Conservation (phyloP, 768 basidiomycete species). For the Mycena filopes region DNA sequence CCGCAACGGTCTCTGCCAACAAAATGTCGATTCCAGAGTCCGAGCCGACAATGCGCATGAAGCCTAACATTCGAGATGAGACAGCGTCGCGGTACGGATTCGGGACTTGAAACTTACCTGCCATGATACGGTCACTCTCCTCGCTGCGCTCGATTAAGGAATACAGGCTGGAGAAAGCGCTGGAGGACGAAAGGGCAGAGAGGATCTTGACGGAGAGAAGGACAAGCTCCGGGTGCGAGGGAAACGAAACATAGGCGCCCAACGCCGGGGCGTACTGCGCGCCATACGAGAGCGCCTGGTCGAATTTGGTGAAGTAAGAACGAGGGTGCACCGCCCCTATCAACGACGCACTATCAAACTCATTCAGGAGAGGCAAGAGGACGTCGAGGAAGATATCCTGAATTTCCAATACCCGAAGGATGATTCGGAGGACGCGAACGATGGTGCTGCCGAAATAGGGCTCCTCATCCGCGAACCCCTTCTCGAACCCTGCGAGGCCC, state of each 20-base stretch:
- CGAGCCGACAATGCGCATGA: conserved; percentile 69
- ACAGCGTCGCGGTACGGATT: background rate
- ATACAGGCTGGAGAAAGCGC: conserved; percentile 77
- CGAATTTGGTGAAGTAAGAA: conserved; percentile 78
- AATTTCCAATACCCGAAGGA: conserved; percentile 82
- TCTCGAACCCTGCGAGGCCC: conserved; percentile 81
- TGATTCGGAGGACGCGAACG: conserved; percentile 82
- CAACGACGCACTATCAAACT: conserved; percentile 66
- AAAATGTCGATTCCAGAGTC: conserved; percentile 73
- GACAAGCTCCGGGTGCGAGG: conserved; percentile 76
- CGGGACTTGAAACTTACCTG: conserved; percentile 31
- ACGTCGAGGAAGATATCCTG: conserved; percentile 93
- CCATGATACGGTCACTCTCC: conserved; percentile 87
- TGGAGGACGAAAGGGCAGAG: conserved; percentile 69
- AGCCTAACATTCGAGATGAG: conserved; percentile 55
- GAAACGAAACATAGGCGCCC: conserved; percentile 81
- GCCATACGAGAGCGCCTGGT: conserved; percentile 77
- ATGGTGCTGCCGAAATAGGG: conserved; percentile 80
- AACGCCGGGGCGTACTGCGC: conserved; percentile 82
- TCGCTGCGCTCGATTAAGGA: conserved; percentile 82
- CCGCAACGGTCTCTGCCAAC: conserved; percentile 66
- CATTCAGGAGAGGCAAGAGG: conserved; percentile 79
- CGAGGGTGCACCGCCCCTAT: conserved; percentile 68
- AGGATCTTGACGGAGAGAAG: conserved; percentile 85
- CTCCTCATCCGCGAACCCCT: conserved; percentile 73